Evolutionary conservation across 1,284 basidiomycete species (phyloP), one percentile per base, ranked within the genome.

Genomic region (Fomes fomentarius): DNA sequence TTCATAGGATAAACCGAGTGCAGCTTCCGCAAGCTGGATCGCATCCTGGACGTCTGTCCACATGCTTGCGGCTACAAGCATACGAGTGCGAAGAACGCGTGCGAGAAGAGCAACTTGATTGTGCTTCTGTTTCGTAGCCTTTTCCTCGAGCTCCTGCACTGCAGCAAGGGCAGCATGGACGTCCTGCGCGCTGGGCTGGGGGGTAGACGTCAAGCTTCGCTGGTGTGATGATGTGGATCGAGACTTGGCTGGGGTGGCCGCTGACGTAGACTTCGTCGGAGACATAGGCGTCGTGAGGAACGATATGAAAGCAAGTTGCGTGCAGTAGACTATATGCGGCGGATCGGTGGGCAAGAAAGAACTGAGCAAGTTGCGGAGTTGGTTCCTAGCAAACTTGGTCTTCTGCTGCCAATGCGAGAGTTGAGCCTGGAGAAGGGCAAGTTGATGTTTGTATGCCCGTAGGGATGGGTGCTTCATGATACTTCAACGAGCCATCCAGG

Each of bases 381-480:
- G 72, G 7, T 76, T 79, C 17, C 80, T 79, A 0, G 85, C 80
- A 53, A 81, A 80, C 67, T 84, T 86, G 17, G 73, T 62, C 63
- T 85, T 87, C 37, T 81, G 73, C 51, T 80, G 76, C 69, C 74
- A 77, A 34, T 71, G 68, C 0, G 85, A 76, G 10, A 86, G 72
- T 37, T 79, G 81, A 2, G 83, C 81, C 34, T 85, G 84, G 31
- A 87, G 76, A 28, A 84, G 73, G 0, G 78, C 77, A 19, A 89
- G 68, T 57, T 82, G 79, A 14, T 81, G 79, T 46, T 77, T 80
- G 63, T 85, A 85, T 15, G 76, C 68, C 46, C 80, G 75, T 10
- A 90, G 73, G 9, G 84, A 78, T 2, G 88, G 84, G 60, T 87
- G 82, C 82, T 87, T 54, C 1, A 52, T 5, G 12, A 2, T 12